phyloP scores from a whole-genome alignment of 2,329 filamentous ascomycete species.

The Magnaporthiopsis incrustans region DNA sequence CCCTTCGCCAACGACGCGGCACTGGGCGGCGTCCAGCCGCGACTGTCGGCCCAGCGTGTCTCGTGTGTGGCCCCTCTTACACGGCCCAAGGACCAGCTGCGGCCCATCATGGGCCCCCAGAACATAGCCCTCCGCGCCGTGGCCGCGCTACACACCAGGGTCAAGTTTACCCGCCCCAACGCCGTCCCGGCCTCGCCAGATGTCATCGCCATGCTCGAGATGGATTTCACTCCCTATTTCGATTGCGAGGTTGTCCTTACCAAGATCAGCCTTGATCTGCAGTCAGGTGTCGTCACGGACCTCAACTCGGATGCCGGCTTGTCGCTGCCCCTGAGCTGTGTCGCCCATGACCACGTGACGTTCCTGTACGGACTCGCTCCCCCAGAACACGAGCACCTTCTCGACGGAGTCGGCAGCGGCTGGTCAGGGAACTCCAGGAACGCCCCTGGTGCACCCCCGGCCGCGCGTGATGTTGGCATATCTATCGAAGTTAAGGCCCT shows the following conservation, averaged over 20 bases:
- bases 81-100: slow-evolving; percentile 51
- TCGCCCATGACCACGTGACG: slow-evolving; percentile 66
- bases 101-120: slow-evolving; percentile 56
- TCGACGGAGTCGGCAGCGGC: slow-evolving; percentile 20
- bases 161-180: slow-evolving; percentile 61
- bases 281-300: slow-evolving; percentile 50
- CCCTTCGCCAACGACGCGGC: slow-evolving; percentile 60
- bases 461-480: slow-evolving; percentile 44
- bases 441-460: slow-evolving; percentile 18
- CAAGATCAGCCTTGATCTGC: slow-evolving; percentile 47
- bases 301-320: slow-evolving; percentile 44
- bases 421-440: not conserved
- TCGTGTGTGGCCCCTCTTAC: slow-evolving; percentile 65
- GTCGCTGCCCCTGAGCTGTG: slow-evolving; percentile 50
- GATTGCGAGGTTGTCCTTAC: slow-evolving; percentile 58
- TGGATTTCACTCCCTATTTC: slow-evolving; percentile 65
- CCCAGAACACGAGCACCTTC: slow-evolving; percentile 33
- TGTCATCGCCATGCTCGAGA: slow-evolving; percentile 62
- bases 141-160: slow-evolving; percentile 63
- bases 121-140: slow-evolving; percentile 56
- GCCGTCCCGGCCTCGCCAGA: slow-evolving; percentile 49
- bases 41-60: slow-evolving; percentile 65
- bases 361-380: slow-evolving; percentile 63
- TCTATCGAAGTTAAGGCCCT: slow-evolving; percentile 52
- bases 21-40: slow-evolving; percentile 53